Evolutionary conservation across 2,329 filamentous ascomycete species (phyloP).

Genomic region (Drechslera avenae): DNA sequence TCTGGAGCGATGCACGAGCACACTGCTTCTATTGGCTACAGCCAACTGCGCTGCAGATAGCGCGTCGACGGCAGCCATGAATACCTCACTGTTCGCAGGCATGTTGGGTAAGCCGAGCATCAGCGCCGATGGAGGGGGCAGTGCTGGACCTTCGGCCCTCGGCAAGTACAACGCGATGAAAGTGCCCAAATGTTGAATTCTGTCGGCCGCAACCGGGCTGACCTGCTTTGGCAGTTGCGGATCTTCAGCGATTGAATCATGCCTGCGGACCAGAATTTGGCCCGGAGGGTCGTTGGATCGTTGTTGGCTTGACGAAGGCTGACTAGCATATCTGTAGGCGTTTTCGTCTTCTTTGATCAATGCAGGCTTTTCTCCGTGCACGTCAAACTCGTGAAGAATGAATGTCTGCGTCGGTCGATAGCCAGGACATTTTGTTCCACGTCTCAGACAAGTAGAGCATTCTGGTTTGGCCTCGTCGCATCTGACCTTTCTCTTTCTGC

Average conservation of each 20-base stretch:
- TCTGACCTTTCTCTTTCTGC: conserved; percentile 46
- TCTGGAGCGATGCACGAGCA: conserved; percentile 41
- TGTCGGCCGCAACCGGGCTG: conserved; percentile 43
- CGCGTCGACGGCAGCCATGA: conserved; percentile 42
- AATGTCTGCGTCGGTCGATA: conserved; percentile 45
- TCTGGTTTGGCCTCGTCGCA: conserved; percentile 46
- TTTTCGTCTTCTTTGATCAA: conserved; percentile 45
- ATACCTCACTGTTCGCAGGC: conserved; percentile 38
- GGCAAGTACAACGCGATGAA: conserved; percentile 44
- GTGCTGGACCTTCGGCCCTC: conserved; percentile 30
- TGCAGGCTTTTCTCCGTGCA: conserved; percentile 33
- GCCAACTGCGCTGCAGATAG: conserved; percentile 44
- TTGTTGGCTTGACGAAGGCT: conserved; percentile 13
- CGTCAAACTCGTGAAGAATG: conserved; percentile 43
- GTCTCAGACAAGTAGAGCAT: conserved; percentile 41
- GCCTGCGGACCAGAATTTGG: conserved; percentile 15
- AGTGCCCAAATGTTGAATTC: conserved; percentile 41
- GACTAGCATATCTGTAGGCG: conserved; percentile 41
- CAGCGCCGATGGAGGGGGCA: conserved; percentile 45
- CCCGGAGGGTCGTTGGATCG: conserved; percentile 6
- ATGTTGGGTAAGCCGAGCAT: conserved; percentile 41
- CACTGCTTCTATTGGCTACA: conserved; percentile 36
- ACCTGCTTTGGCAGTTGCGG: conserved; percentile 36
- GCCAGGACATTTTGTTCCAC: conserved; percentile 45
- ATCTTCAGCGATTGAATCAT: conserved; percentile 21